Evolutionary conservation across 495 filamentous ascomycete species (phyloP).

Genomic region (Neurospora sp.): DNA sequence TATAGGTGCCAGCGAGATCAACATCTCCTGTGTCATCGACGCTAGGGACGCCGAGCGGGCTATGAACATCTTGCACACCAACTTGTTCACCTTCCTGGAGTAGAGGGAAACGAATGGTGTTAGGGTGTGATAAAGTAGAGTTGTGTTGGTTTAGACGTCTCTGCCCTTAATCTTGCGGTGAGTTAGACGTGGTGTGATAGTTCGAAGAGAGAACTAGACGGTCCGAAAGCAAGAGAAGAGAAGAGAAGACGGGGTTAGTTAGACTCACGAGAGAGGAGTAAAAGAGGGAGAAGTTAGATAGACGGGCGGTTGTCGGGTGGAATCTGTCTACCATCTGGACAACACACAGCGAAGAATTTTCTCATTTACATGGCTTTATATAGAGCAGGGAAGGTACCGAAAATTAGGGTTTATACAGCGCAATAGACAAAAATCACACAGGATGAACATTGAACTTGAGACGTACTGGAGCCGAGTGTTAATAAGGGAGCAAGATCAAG

Average conservation of each 20-base stretch:
- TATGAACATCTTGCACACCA: conserved; percentile 90
- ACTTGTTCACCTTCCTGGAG: conserved; percentile 63
- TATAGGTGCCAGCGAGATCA: conserved; percentile 91
- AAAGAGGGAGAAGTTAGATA: neutral
- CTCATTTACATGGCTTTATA: neutral
- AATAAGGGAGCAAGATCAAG: no score
- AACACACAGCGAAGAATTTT: neutral
- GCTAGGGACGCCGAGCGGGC: conserved; percentile 81
- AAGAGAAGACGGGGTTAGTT: neutral
- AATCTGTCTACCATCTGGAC: neutral
- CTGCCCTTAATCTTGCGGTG: neutral
- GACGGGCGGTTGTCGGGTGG: neutral
- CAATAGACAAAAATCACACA: neutral
- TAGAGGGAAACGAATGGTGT: conserved; percentile 7
- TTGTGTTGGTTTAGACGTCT: neutral
- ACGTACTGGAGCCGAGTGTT: neutral
- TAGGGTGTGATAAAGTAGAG: neutral
- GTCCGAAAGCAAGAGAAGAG: neutral
- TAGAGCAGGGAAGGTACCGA: neutral
- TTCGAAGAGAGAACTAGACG: neutral
- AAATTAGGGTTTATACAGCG: neutral
- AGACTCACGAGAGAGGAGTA: neutral
- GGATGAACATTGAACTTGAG: neutral
- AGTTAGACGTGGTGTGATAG: neutral
- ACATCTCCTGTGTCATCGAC: conserved; percentile 95